Evolutionary conservation across 768 basidiomycete genomes (phyloP).

Genomic region (Mycena olivaceomarginata): DNA sequence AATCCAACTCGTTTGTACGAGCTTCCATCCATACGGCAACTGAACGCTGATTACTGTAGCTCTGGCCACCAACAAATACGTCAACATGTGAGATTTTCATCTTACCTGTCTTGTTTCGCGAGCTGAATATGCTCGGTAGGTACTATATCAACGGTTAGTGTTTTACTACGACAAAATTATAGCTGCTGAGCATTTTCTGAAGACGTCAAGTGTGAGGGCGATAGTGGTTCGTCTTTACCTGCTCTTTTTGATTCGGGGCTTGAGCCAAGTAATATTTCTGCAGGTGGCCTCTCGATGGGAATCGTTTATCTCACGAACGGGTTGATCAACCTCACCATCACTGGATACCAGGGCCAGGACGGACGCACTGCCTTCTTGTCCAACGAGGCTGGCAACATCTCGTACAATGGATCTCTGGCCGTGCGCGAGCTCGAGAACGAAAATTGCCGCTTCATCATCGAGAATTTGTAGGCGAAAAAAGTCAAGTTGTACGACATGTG

Average conservation of each 20-base stretch:
- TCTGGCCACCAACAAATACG: constrained; percentile 5
- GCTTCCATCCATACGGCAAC: too few relatives aligned
- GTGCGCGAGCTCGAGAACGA: too few relatives aligned
- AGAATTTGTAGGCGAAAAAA: constrained; percentile 29
- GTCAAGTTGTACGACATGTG: neutral
- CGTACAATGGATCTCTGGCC: too few relatives aligned
- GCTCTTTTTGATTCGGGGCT: neutral
- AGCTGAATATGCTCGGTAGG: neutral
- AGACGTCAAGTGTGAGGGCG: constrained; percentile 28
- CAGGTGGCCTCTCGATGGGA: constrained; percentile 9
- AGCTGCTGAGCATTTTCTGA: neutral
- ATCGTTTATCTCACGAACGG: constrained; percentile 12
- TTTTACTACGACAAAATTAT: neutral
- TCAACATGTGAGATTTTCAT: constrained; percentile 19
- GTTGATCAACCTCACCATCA: constrained; percentile 18
- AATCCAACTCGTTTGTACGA: constrained; percentile 22
- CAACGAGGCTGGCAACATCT: too few relatives aligned
- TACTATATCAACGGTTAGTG: constrained; percentile 23
- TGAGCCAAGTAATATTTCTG: too few relatives aligned
- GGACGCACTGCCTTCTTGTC: constrained; percentile 11
- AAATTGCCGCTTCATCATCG: constrained; percentile 18
- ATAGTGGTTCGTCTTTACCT: neutral
- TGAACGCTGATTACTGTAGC: neutral
- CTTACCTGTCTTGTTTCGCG: too few relatives aligned
- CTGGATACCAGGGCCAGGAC: constrained; percentile 28